Base-by-base conservation (phyloP, 2,329 filamentous ascomycete species). In the Fusarium austroafricanum region DNA sequence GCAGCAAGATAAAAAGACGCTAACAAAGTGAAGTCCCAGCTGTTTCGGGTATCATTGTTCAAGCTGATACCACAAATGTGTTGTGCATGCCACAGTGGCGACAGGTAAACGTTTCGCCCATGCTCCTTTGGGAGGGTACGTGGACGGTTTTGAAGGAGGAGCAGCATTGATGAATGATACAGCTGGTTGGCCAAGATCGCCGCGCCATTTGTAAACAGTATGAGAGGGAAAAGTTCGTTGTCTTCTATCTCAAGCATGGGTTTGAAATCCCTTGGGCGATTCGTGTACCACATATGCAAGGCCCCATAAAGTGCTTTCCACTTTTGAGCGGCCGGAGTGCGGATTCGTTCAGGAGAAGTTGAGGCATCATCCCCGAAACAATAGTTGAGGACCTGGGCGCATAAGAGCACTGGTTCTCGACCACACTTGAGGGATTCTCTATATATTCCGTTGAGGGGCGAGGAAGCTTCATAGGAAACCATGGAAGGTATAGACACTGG, bases 81-180 rank as follows among this genome's bases (percentile, higher is more conserved):
- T 60, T 82, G 81, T 1, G 81, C 78, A 67, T 86, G 83, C 82
- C 83, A 85, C 10, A 85, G 71, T 1, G 79, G 75, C 3, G 83
- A 85, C 63, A 79, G 74, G 2, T 76, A 54, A 55, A 60, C 76
- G 47, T 68, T 79, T 66, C 61, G 73, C 10, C 75, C 73, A 21
- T 74, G 73, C 14, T 74, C 69, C 2, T 76, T 70, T 10, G 73
- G 75, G 6, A 81, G 72, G 4, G 80, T 83, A 6, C 82, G 79
- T 18, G 86, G 85, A 60, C 82, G 83, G 67, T 83, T 80, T 56
- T 83, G 83, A 18, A 88, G 78, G 55, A 88, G 74, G 1, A 87
- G 71, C 10, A 87, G 72, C 77, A 85, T 84, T 3, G 84, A 83
- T 1, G 85, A 85, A 65, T 88, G 86, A 68, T 86, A 87, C 4